Conservation (phyloP, 345 rosid genomes). For the Pistacia vera region DNA sequence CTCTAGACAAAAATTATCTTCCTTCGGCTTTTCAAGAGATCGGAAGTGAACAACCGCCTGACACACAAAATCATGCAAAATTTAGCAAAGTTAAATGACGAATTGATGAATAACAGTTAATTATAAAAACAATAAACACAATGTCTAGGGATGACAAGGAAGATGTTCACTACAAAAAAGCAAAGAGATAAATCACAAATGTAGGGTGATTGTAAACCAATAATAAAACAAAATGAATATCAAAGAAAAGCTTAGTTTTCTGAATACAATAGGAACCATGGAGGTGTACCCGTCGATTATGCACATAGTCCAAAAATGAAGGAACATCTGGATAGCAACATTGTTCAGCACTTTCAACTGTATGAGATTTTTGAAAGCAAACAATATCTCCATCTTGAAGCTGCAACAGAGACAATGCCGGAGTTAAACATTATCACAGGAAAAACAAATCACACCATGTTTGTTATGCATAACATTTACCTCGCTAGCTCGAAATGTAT, state of each 20-base stretch:
- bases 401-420: slow-evolving; percentile 34
- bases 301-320: slow-evolving; percentile 74
- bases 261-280: background rate
- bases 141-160: too few species aligned
- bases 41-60: slow-evolving; percentile 83
- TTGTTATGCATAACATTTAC: slow-evolving; percentile 28
- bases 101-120: too few species aligned
- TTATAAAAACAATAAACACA: too few species aligned
- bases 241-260: background rate
- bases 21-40: slow-evolving; percentile 84
- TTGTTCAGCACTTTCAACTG: slow-evolving; percentile 41
- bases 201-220: background rate
- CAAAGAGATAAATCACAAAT: background rate
- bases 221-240: background rate
- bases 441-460: background rate
- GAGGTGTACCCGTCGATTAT: slow-evolving; percentile 58
- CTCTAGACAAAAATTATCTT: slow-evolving; percentile 87
- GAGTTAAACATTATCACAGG: slow-evolving; percentile 6
- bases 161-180: too few species aligned
- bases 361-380: slow-evolving; percentile 64
- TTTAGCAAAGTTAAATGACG: background rate
- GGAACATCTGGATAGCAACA: slow-evolving; percentile 68
- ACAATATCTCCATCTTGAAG: slow-evolving; percentile 81
- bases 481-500: slow-evolving; percentile 61
- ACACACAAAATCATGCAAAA: slow-evolving; percentile 18